A percentile compares a stretch with the other conserved stretches of the same genome.
Conservation (phyloP, 1,284 basidiomycete species). For the Trichosporon ovoides region DNA sequence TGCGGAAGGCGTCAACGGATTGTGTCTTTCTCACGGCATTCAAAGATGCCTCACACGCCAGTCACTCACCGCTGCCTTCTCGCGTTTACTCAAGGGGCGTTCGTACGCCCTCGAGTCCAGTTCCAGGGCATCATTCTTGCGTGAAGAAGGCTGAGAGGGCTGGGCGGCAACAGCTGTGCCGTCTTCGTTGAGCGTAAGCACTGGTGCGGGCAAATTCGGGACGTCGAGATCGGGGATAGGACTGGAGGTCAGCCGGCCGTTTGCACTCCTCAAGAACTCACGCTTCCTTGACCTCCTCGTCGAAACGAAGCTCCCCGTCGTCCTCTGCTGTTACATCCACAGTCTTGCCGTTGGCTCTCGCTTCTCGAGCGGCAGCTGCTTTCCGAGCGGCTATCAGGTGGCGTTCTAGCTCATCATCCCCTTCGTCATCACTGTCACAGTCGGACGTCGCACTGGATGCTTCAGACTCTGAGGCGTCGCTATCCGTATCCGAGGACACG, state of each 20-base stretch:
- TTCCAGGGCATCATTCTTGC: slow-evolving; percentile 25
- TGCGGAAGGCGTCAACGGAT: slow-evolving; percentile 19
- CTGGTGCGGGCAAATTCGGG: slow-evolving; percentile 56
- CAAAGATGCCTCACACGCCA: background rate
- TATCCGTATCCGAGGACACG: slow-evolving; percentile 4
- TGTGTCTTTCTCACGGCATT: background rate
- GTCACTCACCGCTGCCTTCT: slow-evolving; percentile 39
- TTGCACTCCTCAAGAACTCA: slow-evolving; percentile 27
- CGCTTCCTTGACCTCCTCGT: slow-evolving; percentile 43
- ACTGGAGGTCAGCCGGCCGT: slow-evolving; percentile 47
- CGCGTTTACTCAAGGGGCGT: slow-evolving; percentile 34
- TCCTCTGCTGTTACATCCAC: slow-evolving; percentile 24
- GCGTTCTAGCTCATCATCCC: slow-evolving; percentile 58
- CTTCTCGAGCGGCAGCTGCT: background rate
- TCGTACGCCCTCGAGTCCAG: slow-evolving; percentile 53
- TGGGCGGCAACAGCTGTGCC: slow-evolving; percentile 27
- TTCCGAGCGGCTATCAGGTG: slow-evolving; percentile 54
- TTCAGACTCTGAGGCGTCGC: slow-evolving; percentile 2
- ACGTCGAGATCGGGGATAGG: slow-evolving; percentile 50
- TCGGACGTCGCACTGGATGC: background rate
- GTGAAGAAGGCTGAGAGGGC: slow-evolving; percentile 1
- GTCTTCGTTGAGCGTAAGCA: slow-evolving; percentile 48
- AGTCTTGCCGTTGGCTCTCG: background rate
- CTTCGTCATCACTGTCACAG: slow-evolving; percentile 13
- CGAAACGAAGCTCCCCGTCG: slow-evolving; percentile 36